Base-by-base conservation (phyloP, 75 land plant species). In the Ceratopteris richardii region DNA sequence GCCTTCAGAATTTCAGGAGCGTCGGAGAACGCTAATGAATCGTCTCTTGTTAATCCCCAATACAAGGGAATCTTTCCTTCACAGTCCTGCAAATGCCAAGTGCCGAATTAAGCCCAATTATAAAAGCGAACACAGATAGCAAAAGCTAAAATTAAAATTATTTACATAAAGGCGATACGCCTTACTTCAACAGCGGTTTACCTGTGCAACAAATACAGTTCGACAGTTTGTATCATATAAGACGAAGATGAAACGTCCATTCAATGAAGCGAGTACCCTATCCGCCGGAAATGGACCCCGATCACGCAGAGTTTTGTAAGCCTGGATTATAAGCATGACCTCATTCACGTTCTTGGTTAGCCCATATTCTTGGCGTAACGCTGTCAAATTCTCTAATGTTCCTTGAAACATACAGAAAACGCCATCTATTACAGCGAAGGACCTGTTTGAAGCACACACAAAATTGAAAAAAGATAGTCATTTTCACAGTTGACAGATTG, bases 381-480 rank as follows among this genome's bases (percentile, higher is more conserved):
- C 40, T 14, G 87, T 63, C 54, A 93, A 58, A 62, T 92, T 93
- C 58, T 88, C 87, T 54, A 93, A 33, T 51, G 73, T 72, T 29
- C 98, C 98, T 31, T 85, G 76, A 43, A 93, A 88, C 68, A 93
- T 36, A 71, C 98, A 93, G 67, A 82, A 88, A 21, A 93, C 81
- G 60, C 86, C 82, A 61, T 66, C 66, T 30, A 60, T 23, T 54
- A 59, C 25, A 10, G 51, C 51, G 20, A 48, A 48, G 4, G 51
- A 48, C 51, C 51, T 48, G n/a, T n/a, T n/a, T n/a, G n/a, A n/a
- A n/a, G n/a, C n/a, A n/a, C n/a, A n/a, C n/a, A n/a, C n/a, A n/a
- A n/a, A n/a, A n/a, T n/a, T n/a, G n/a, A n/a, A n/a, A n/a, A n/a
- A n/a, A n/a, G n/a, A n/a, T n/a, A n/a, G n/a, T n/a, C n/a, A n/a